Evolutionary conservation across 331 rosid genomes (phyloP).

Genomic region (Cydonia oblonga): DNA sequence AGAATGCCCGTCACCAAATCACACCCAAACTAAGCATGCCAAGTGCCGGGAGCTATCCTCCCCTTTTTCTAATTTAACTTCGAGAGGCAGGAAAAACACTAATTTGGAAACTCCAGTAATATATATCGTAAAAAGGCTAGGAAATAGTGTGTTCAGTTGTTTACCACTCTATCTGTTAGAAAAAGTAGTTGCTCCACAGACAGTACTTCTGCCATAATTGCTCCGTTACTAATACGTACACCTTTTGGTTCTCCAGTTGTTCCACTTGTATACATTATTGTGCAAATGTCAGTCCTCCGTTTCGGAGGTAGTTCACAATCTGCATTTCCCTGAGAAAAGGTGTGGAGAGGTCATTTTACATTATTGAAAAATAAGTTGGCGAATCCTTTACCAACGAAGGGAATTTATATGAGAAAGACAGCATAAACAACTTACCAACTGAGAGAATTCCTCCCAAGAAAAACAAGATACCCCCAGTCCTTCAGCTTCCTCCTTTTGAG

Average conservation of each 20-base stretch:
- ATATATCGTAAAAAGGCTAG: not conserved
- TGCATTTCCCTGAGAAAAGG: constrained; percentile 41
- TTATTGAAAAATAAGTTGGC: not conserved
- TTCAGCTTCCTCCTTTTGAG: constrained; percentile 76
- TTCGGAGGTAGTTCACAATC: constrained; percentile 52
- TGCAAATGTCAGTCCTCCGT: constrained; percentile 47
- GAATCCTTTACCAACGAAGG: not conserved
- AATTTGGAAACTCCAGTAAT: not conserved
- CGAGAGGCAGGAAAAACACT: not conserved
- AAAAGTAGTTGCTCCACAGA: constrained; percentile 56
- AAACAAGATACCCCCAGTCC: constrained; percentile 62
- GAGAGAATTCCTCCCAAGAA: constrained; percentile 78
- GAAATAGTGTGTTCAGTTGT: not conserved
- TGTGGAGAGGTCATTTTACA: not conserved
- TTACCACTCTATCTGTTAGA: constrained; percentile 73
- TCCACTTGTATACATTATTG: constrained; percentile 95
- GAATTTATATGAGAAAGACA: not conserved
- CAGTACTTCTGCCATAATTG: constrained; percentile 66
- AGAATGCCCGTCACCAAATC: not conserved
- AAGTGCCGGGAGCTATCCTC: not conserved
- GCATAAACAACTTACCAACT: constrained; percentile 39
- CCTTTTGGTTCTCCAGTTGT: constrained; percentile 98
- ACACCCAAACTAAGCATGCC: not conserved
- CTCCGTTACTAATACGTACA: constrained; percentile 58
- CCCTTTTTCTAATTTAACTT: not conserved